These are phyloP conservation scores for Jacaranda copaia DNA, from an alignment of 257 asterid species.

Conservation along the genomic window DNA sequence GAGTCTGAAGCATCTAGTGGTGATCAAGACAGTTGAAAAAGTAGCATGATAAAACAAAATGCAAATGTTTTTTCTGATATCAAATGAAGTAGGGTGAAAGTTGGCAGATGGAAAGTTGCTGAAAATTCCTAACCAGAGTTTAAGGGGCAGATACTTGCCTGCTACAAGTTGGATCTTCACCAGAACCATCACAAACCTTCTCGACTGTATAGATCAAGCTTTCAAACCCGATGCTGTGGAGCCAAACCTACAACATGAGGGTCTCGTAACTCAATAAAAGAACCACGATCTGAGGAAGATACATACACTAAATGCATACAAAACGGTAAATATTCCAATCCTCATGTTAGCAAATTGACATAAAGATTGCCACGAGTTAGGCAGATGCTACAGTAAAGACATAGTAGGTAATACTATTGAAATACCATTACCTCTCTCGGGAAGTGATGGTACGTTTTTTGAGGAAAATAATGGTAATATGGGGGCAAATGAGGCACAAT, in stretches of 20 bases:
- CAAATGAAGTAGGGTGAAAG: background rate
- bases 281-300: slow-evolving; percentile 4
- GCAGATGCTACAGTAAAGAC: slow-evolving; percentile 3
- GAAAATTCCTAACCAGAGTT: background rate
- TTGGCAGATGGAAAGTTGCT: slow-evolving; percentile 3
- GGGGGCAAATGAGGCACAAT: slow-evolving; percentile 99
- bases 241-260: slow-evolving; percentile 78
- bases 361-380: background rate
- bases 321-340: background rate
- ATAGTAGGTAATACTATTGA: slow-evolving; percentile 2
- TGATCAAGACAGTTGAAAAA: background rate
- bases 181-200: slow-evolving; percentile 88
- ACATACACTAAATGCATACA: background rate
- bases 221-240: slow-evolving; percentile 58
- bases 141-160: slow-evolving; percentile 54
- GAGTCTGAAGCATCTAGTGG: background rate
- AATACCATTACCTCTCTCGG: slow-evolving; percentile 81
- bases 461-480: slow-evolving; percentile 70
- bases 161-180: slow-evolving; percentile 98
- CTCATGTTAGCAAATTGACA: background rate
- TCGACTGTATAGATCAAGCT: slow-evolving; percentile 69
- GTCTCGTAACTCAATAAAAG: slow-evolving; percentile 34
- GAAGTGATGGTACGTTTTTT: slow-evolving; percentile 88
- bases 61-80: background rate
- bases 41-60: background rate